A percentile compares a stretch with the other conserved stretches of the same genome.
Evolutionary conservation across 345 rosid genomes (phyloP).

Genomic region (Physaria fendleri): DNA sequence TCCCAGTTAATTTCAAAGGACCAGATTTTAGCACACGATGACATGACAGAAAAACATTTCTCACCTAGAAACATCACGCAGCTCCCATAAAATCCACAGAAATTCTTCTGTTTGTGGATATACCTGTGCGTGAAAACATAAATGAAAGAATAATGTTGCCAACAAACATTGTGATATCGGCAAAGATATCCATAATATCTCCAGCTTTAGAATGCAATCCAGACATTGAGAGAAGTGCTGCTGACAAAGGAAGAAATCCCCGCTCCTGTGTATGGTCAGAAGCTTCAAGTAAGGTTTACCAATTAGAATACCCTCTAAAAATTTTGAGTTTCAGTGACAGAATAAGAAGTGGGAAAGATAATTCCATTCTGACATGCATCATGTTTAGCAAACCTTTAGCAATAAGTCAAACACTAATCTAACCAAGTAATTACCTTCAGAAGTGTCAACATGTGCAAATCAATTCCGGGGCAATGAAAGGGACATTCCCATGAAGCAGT

Average conservation of each 20-base stretch:
- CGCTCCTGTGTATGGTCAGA: slow-evolving; percentile 63
- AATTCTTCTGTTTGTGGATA: slow-evolving; percentile 93
- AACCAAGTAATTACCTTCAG: slow-evolving; percentile 53
- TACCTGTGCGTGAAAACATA: slow-evolving; percentile 81
- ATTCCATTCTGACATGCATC: slow-evolving; percentile 7
- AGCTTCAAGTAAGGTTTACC: slow-evolving; percentile 25
- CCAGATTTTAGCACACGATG: slow-evolving; percentile 1
- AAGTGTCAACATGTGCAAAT: slow-evolving; percentile 60
- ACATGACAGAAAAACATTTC: slow-evolving; percentile 6
- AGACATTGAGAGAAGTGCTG: slow-evolving; percentile 78
- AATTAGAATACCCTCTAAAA: background rate
- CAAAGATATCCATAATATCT: slow-evolving; percentile 39
- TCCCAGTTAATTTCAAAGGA: slow-evolving; percentile 11
- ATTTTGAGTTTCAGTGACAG: background rate
- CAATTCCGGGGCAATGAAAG: slow-evolving; percentile 63
- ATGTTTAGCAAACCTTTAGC: background rate
- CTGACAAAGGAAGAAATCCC: slow-evolving; percentile 94
- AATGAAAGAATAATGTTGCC: slow-evolving; percentile 77
- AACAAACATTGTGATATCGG: slow-evolving; percentile 62
- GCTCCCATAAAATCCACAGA: slow-evolving; percentile 95
- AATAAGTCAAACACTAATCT: slow-evolving; percentile 7
- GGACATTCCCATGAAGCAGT: slow-evolving; percentile 71
- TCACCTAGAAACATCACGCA: slow-evolving; percentile 89
- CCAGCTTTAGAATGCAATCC: slow-evolving; percentile 51
- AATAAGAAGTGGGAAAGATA: slow-evolving; percentile 5